phyloP scores from a whole-genome alignment of 73 alveolate genomes.

The Paramecium primaurelia region DNA sequence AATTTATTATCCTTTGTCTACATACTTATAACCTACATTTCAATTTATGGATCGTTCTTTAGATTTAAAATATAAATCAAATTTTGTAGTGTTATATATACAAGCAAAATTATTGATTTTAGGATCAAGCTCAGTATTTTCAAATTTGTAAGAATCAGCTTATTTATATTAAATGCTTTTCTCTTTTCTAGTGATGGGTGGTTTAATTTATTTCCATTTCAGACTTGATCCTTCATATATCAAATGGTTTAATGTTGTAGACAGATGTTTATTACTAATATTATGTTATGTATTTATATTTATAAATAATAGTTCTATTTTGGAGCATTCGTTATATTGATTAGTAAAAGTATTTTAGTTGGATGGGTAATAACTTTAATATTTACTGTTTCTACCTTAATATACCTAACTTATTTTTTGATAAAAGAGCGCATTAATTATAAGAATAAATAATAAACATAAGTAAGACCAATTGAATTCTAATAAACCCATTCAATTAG shows the following conservation, averaged over 20 bases:
- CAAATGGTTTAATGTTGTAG: background rate
- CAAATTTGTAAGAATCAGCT: background rate
- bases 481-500: background rate
- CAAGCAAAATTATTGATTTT: background rate
- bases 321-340: background rate
- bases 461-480: background rate
- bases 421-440: background rate
- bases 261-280: background rate
- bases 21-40: background rate
- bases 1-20: background rate
- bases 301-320: background rate
- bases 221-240: background rate
- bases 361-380: background rate
- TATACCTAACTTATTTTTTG: background rate
- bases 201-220: background rate
- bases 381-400: background rate
- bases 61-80: conserved; percentile 11
- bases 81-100: background rate
- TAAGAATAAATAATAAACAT: background rate
- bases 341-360: background rate
- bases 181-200: background rate
- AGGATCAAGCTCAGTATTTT: background rate
- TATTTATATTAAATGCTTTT: background rate
- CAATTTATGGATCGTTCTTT: background rate
- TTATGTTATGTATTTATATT: background rate